Percentiles rank a stretch among this genome's conserved stretches.
Evolutionary conservation across 2,329 filamentous ascomycete species (phyloP).

Genomic region (Microsporum ferrugineum): DNA sequence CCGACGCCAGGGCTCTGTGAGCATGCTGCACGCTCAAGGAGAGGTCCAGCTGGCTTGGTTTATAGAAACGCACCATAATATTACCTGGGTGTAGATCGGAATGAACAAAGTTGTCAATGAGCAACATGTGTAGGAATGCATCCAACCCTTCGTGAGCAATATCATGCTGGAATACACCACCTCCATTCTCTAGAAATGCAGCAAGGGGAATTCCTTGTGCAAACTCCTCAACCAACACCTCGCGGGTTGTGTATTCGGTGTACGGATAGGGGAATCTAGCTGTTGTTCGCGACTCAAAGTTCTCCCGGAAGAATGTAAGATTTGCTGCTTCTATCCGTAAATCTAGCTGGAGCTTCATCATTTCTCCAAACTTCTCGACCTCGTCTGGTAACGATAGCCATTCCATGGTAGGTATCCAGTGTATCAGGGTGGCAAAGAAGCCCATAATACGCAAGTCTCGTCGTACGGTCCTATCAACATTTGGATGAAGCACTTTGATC

Average conservation of each 20-base stretch:
- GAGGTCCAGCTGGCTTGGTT: constrained; percentile 61
- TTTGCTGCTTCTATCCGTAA: constrained; percentile 91
- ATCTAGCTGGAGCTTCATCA: constrained; percentile 98
- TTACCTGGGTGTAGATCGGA: constrained; percentile 94
- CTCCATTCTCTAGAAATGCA: constrained; percentile 82
- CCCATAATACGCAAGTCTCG: constrained; percentile 88
- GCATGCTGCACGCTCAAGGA: constrained; percentile 34
- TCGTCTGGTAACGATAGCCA: constrained; percentile 96
- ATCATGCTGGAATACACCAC: constrained; percentile 83
- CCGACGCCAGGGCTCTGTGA: neutral
- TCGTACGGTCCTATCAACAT: constrained; percentile 79
- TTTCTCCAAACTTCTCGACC: constrained; percentile 85
- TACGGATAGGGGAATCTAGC: constrained; percentile 98
- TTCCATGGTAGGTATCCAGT: constrained; percentile 83
- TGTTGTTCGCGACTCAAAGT: constrained; percentile 79
- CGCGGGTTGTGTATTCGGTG: constrained; percentile 78
- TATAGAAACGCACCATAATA: constrained; percentile 98
- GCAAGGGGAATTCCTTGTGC: constrained; percentile 86
- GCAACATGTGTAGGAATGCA: constrained; percentile 88
- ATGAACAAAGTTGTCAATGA: constrained; percentile 96
- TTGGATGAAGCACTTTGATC: constrained; percentile 88
- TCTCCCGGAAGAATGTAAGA: constrained; percentile 69
- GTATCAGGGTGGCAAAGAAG: constrained; percentile 76
- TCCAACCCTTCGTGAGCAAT: constrained; percentile 92
- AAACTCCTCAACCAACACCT: constrained; percentile 90